Base-by-base conservation (phyloP, 2,329 filamentous ascomycete genomes). In the Biscogniauxia marginata region DNA sequence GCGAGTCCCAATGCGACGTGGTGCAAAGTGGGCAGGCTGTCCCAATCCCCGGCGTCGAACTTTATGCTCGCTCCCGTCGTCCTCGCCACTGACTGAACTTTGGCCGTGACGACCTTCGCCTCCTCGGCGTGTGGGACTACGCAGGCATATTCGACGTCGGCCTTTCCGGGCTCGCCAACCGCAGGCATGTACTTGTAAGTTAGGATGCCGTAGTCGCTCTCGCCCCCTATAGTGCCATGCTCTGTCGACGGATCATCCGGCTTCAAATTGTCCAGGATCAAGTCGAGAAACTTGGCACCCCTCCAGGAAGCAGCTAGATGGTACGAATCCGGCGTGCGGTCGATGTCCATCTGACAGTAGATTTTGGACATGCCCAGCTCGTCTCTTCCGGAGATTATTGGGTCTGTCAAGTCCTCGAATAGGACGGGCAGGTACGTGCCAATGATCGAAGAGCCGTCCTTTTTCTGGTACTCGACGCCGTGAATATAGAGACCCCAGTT, bases 281-380 rank as follows among this genome's bases (percentile, higher is more conserved):
- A 71, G 23, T 74, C 66, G 1, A 72, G 69, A 65, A 75, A 79
- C 5, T 67, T 64, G n/a, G 72, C 69, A 0, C 75, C 76, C 54
- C 75, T 63, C 77, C 77, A 79, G 50, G 71, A 70, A 1, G 75
- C 74, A 8, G 66, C 69, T 22, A 81, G 60, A 4, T 68, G 68
- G 57, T 74, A 72, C 24, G 70, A 65, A 16, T 58, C 63, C 50
- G 59, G 49, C 20, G 70, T 66, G 45, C 70, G 66, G 23, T 74
- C 61, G 13, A 82, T 60, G 22, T 83, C 75, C 8, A 86, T 74
- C 0, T 77, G 71, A n/a, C 77, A 77, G 59, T 75, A 84, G 0
- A 85, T 59, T 69, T 86, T 87, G 0, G 83, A 82, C 77, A 86
- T 83, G 0, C 84, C 84, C 0, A 86, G 73, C 60, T 87, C 84